These are phyloP conservation scores for Amanita rimosa DNA, from an alignment of 768 basidiomycete species.

Conservation along the genomic window DNA sequence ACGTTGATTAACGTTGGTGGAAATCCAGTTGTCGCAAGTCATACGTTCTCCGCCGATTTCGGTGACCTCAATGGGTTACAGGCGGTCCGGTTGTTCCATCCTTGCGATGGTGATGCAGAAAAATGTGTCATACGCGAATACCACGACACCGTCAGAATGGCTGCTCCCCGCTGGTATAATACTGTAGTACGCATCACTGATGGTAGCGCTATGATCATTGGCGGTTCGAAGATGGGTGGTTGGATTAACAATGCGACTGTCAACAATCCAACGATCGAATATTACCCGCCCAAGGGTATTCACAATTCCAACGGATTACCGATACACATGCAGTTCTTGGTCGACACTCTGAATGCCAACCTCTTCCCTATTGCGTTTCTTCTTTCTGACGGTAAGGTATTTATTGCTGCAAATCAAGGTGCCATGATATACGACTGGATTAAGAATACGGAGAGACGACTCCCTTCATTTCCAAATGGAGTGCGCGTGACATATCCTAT, in stretches of 20 bases:
- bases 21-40: constrained; percentile 59
- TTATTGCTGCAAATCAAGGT: constrained; percentile 69
- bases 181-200: constrained; percentile 59
- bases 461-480: constrained; percentile 65
- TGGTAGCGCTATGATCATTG: constrained; percentile 77
- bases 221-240: constrained; percentile 71
- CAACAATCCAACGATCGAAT: constrained; percentile 77
- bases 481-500: constrained; percentile 79
- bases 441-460: constrained; percentile 42
- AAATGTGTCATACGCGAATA: constrained; percentile 57
- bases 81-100: constrained; percentile 59
- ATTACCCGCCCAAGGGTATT: constrained; percentile 71
- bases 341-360: constrained; percentile 70
- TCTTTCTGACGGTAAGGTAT: constrained; percentile 59
- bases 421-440: constrained; percentile 77
- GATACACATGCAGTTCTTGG: constrained; percentile 49
- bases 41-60: constrained; percentile 61
- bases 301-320: constrained; percentile 58
- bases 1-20: constrained; percentile 74
- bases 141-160: constrained; percentile 54
- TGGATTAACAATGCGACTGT: constrained; percentile 79
- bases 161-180: constrained; percentile 74
- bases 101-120: constrained; percentile 39
- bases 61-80: constrained; percentile 68
- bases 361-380: constrained; percentile 69